These are phyloP conservation scores for Chlamydomonas asymmetrica DNA, from an alignment of 139 green algal genomes.

Conservation along the genomic window DNA sequence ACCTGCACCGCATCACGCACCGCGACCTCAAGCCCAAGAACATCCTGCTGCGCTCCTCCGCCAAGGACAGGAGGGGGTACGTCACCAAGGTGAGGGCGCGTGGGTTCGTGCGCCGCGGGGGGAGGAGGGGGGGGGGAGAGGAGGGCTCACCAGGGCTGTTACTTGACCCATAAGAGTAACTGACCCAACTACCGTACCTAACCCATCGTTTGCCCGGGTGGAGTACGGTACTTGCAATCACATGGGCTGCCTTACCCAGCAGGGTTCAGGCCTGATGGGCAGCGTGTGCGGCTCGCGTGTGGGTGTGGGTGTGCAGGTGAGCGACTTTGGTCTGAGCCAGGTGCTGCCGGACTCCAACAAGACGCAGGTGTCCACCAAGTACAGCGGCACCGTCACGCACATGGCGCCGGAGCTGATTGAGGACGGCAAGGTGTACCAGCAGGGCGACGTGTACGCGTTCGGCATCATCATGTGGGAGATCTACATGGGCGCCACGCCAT, in stretches of 20 bases:
- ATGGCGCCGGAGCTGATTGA: conserved; percentile 72
- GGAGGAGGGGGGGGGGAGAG: neutral
- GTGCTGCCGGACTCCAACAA: conserved; percentile 40
- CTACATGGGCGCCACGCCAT: conserved; percentile 47
- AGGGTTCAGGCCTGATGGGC: too few relatives aligned
- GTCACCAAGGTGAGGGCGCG: conserved; percentile 34
- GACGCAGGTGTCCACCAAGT: conserved; percentile 50
- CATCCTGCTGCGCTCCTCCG: conserved; percentile 56
- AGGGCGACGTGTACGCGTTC: conserved; percentile 63
- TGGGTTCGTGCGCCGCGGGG: neutral
- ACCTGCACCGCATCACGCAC: conserved; percentile 65
- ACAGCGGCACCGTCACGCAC: conserved; percentile 64
- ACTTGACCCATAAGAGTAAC: neutral
- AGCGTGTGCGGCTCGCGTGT: too few relatives aligned
- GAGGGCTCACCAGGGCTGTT: neutral
- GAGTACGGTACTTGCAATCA: too few relatives aligned
- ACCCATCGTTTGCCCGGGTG: too few relatives aligned
- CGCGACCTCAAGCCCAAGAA: conserved; percentile 79
- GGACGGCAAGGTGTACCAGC: conserved; percentile 53
- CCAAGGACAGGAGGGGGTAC: conserved; percentile 52
- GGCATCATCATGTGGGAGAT: conserved; percentile 72
- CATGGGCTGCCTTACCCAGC: too few relatives aligned
- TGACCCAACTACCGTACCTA: neutral
- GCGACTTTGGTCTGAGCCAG: conserved; percentile 65
- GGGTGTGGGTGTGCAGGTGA: too few relatives aligned